Conservation (phyloP, 768 basidiomycete species). For the Symmetrospora coprosmae region DNA sequence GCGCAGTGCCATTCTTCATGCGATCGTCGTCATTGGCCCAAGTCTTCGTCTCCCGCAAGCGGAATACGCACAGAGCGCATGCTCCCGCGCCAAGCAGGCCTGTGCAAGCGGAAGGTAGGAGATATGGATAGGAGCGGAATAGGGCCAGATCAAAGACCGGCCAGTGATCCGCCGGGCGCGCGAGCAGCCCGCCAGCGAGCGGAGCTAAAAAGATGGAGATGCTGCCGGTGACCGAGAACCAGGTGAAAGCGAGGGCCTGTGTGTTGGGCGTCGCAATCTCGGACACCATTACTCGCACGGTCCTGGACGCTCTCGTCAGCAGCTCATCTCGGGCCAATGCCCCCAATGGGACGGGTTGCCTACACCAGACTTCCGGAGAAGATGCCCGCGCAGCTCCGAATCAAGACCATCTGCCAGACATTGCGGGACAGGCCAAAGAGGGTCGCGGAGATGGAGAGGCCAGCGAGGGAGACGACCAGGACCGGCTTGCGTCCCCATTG, state of each 20-base stretch:
- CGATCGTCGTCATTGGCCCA: too few relatives aligned
- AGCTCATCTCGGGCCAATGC: background rate
- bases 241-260: background rate
- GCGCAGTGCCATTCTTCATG: too few relatives aligned
- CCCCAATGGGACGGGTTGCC: background rate
- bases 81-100: background rate
- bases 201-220: background rate
- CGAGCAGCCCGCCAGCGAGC: background rate
- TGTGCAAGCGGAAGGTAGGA: background rate
- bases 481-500: background rate
- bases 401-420: background rate
- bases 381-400: background rate
- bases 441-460: background rate
- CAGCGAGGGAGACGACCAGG: background rate
- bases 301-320: background rate
- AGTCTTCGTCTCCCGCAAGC: background rate
- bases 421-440: background rate
- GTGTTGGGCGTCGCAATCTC: background rate
- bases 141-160: background rate
- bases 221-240: background rate
- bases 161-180: background rate
- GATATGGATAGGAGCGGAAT: background rate
- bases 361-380: conserved; percentile 1
- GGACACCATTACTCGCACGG: background rate
- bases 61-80: background rate